Evolutionary conservation across 495 filamentous ascomycete species (phyloP), one percentile per base, ranked within the genome.

Genomic region (Aspergillus sparsus): DNA sequence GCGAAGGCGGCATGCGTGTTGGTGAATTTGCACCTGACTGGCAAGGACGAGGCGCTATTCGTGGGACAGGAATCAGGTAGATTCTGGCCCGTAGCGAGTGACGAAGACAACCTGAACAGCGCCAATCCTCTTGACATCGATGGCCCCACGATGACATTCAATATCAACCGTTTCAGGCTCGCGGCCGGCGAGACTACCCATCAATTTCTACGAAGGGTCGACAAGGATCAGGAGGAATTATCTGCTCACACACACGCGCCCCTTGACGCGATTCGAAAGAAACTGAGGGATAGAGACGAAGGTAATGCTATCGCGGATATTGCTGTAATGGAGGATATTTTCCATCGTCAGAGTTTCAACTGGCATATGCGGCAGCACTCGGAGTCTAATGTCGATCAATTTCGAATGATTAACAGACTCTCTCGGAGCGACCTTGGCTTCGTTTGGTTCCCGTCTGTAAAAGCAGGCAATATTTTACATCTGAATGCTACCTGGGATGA

Each of bases 361-460:
- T 52, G 49, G 49, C 49, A 35, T 13, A n/a, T 52, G 49, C 31
- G 16, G 27, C 49, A 52, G 8, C 35, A 52, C 31, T 35, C 49
- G 11, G 27, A 34, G 27, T 15, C 11, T 32, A 41, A 61, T 36
- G n/a, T 11, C 15, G 53, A 39, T 11, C 37, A 8, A 34, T 10
- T 56, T 32, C 39, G 46, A 35, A 32, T 44, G 33, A 35, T 62
- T 12, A 53, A 57, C 15, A 31, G 42, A 7, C 44, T 55, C 3
- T 9, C 27, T 35, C 42, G 53, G 13, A 51, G 35, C 15, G 53
- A 52, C 21, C 60, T 62, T 44, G 53, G 60, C 9, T 15, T 57
- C 35, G 46, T 62, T n/a, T 62, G 60, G 60, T 45, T 56, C 11
- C 60, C 60, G 2, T 51, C 53, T 9, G 27, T 62, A 3, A 31